phyloP scores from a whole-genome alignment of 169 alveolate species.

The Cryptosporidium viatorum region DNA sequence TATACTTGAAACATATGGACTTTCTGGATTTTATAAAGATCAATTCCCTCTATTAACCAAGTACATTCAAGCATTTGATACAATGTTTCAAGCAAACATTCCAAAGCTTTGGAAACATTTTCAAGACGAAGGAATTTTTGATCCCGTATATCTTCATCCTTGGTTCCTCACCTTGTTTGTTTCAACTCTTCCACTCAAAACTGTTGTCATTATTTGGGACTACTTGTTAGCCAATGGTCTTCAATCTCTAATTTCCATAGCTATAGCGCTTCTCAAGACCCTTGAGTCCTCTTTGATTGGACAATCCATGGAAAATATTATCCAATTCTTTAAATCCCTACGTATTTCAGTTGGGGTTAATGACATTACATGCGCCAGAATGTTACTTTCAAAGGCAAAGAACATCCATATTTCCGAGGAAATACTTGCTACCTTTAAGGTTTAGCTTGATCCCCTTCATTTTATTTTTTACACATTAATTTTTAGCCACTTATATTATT shows the following conservation, averaged over 20 bases:
- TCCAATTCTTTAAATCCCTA: slow-evolving; percentile 67
- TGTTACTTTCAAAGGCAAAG: slow-evolving; percentile 54
- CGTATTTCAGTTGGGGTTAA: slow-evolving; percentile 59
- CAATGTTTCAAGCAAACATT: slow-evolving; percentile 74
- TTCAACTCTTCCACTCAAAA: slow-evolving; percentile 81
- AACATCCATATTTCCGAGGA: slow-evolving; percentile 55
- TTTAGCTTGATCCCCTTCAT: neutral
- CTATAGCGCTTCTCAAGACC: slow-evolving; percentile 59
- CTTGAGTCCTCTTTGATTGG: slow-evolving; percentile 56
- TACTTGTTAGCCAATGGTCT: slow-evolving; percentile 74
- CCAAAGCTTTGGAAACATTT: slow-evolving; percentile 80
- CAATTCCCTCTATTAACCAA: slow-evolving; percentile 80
- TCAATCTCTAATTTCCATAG: slow-evolving; percentile 49
- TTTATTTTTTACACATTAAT: neutral
- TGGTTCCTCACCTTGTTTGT: slow-evolving; percentile 84
- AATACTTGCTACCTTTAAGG: neutral
- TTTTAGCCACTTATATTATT: neutral
- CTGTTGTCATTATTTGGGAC: slow-evolving; percentile 84
- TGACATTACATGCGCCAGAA: slow-evolving; percentile 61
- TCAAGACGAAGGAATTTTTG: slow-evolving; percentile 81
- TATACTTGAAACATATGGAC: slow-evolving; percentile 79
- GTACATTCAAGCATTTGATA: slow-evolving; percentile 81
- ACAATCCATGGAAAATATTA: slow-evolving; percentile 71
- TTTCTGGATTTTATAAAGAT: slow-evolving; percentile 82
- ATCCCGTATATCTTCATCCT: slow-evolving; percentile 82